A percentile compares a stretch with the other conserved stretches of the same genome.
phyloP scores from a whole-genome alignment of 2,329 filamentous ascomycete species.

The Aspergillus terreus region DNA sequence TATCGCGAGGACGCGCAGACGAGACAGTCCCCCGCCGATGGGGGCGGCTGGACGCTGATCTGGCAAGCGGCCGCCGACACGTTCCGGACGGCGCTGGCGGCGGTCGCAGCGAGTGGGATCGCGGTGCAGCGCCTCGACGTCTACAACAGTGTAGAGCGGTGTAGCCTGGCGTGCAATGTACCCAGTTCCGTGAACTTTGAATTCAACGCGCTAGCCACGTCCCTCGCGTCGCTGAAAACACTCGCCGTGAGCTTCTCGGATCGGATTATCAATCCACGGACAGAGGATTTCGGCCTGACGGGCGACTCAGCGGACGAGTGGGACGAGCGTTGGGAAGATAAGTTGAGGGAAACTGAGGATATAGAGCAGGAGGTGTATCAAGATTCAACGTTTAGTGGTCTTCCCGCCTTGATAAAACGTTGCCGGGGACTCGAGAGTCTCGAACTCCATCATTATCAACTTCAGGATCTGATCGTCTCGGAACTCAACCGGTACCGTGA shows the following conservation, averaged over 20 bases:
- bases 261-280: background rate
- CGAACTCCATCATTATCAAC: slow-evolving; percentile 4
- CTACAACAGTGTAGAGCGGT: background rate
- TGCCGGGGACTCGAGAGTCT: slow-evolving; percentile 2
- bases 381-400: slow-evolving; percentile 1
- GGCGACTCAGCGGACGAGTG: slow-evolving; percentile 3
- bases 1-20: slow-evolving; percentile 3
- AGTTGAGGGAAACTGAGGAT: background rate
- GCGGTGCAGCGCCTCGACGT: background rate
- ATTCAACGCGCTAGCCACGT: background rate
- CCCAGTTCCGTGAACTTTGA: background rate
- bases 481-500: background rate
- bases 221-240: slow-evolving; percentile 1
- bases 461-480: background rate
- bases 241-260: slow-evolving; percentile 5
- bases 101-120: slow-evolving; percentile 1
- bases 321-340: background rate
- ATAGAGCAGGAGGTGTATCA: background rate
- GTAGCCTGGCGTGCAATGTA: slow-evolving; percentile 6
- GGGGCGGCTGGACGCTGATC: slow-evolving; percentile 4
- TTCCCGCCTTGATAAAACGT: background rate
- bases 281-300: background rate
- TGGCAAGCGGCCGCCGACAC: slow-evolving; percentile 3
- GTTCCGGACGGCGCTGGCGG: background rate
- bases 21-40: background rate